Evolutionary conservation across 2,329 filamentous ascomycete species (phyloP), one percentile per base, ranked within the genome.

Genomic region (Aaosphaeria pasadenensis): DNA sequence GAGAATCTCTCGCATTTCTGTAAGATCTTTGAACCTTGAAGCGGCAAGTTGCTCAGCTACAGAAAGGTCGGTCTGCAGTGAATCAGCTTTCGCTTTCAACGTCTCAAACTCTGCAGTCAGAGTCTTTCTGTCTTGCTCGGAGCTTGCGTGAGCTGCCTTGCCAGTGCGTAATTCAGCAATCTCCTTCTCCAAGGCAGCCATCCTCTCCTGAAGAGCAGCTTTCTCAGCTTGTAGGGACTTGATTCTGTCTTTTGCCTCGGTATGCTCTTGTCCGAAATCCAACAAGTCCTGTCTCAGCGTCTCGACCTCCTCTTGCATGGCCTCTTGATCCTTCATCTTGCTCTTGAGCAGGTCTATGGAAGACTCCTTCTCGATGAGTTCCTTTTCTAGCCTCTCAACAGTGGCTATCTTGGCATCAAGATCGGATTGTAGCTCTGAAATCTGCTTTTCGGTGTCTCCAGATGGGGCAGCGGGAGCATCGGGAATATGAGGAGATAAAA

Each of bases 31-130:
- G 75, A 91, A 97, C 30, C 94, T 81, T 11, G 83, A 87, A 51
- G 95, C 86, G 0, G 94, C 90, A 9, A 97, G 80, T 69, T 95
- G 85, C 66, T 96, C 86, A 0, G 91, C 87, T 2, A 91, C 91
- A 2, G 85, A 87, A 3, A 97, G 79, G 63, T 99, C 92, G 0
- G 87, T 89, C 62, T 95, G 85, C 13, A 96, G 70, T 0, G 81
- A 80, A 2, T 82, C 76, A 0, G 85, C 82, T 67, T 86, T 89
- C 17, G 78, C 72, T 69, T 88, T 90, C 33, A 95, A 76, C 39
- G 85, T 84, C 39, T 91, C 80, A 50, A 89, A 83, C 47, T 91
- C 86, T 3, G 71, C 71, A 45, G 81, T 78, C 6, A 91, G 63
- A 50, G 80, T 78, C 42, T 78, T 71, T 56, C 77, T 80, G 41